Percentiles rank a stretch among this genome's conserved stretches.
Conservation (phyloP, 805 yeast species). For the Candida mattraensis region DNA sequence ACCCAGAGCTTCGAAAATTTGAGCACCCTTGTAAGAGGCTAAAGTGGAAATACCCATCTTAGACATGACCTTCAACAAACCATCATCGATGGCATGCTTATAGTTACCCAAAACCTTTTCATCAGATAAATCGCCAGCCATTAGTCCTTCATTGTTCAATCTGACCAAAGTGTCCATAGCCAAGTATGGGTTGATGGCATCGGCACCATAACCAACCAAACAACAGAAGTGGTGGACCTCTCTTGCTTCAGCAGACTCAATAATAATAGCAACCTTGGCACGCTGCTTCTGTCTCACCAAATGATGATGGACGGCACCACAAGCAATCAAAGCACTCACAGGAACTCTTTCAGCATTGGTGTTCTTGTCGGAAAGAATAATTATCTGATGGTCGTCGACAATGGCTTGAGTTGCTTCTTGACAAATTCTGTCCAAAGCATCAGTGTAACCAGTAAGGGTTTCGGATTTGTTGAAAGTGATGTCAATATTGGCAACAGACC, state of each 20-base stretch:
- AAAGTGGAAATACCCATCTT: slow-evolving; percentile 99
- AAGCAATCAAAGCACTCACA: slow-evolving; percentile 85
- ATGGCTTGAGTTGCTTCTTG: slow-evolving; percentile 85
- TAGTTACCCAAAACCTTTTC: slow-evolving; percentile 71
- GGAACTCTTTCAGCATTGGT: slow-evolving; percentile 66
- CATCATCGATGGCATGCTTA: slow-evolving; percentile 82
- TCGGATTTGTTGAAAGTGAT: slow-evolving; percentile 83
- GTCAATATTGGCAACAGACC: slow-evolving; percentile 83
- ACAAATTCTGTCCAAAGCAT: slow-evolving; percentile 83
- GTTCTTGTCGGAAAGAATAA: slow-evolving; percentile 72
- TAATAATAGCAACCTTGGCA: slow-evolving; percentile 85
- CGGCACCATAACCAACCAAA: slow-evolving; percentile 95
- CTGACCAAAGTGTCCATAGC: slow-evolving; percentile 86
- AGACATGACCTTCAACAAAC: slow-evolving; percentile 95
- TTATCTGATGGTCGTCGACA: slow-evolving; percentile 67
- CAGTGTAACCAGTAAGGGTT: slow-evolving; percentile 83
- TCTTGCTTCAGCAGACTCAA: slow-evolving; percentile 96
- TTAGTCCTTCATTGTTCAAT: slow-evolving; percentile 78
- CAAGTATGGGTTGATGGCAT: slow-evolving; percentile 91
- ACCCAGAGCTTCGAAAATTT: slow-evolving; percentile 95
- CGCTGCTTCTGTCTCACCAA: slow-evolving; percentile 94
- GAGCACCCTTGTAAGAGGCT: slow-evolving; percentile 99
- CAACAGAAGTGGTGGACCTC: slow-evolving; percentile 97
- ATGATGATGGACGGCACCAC: slow-evolving; percentile 96
- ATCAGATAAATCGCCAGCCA: slow-evolving; percentile 55